These are phyloP conservation scores for Emericellopsis terricola DNA, from an alignment of 495 filamentous ascomycete genomes.

Conservation along the genomic window DNA sequence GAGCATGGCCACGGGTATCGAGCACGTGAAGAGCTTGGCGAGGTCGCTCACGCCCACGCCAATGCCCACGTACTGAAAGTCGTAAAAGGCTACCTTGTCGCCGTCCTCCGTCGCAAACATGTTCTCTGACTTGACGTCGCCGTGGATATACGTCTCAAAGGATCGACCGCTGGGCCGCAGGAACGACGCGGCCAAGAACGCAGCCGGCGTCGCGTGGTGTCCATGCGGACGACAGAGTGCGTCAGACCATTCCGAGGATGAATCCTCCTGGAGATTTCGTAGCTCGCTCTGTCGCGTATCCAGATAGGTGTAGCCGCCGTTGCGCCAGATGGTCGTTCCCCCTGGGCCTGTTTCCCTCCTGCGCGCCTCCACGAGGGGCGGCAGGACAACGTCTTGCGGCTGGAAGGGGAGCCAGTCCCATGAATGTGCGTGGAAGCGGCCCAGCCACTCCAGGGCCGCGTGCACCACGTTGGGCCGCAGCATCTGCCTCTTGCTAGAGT, in stretches of 20 bases:
- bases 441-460: slow-evolving; percentile 19
- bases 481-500: slow-evolving; percentile 9
- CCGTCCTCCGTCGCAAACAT: slow-evolving; percentile 12
- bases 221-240: slow-evolving; percentile 8
- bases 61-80: slow-evolving; percentile 28
- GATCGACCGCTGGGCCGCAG: background rate
- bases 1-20: slow-evolving; percentile 11
- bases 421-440: slow-evolving; percentile 21
- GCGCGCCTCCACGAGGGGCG: slow-evolving; percentile 16
- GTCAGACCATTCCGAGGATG: slow-evolving; percentile 15
- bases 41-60: slow-evolving; percentile 27
- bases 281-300: slow-evolving; percentile 22
- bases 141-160: slow-evolving; percentile 22
- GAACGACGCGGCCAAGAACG: slow-evolving; percentile 5
- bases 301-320: slow-evolving; percentile 29
- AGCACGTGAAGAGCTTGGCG: slow-evolving; percentile 25
- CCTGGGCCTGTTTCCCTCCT: slow-evolving; percentile 5
- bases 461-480: slow-evolving; percentile 9
- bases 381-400: slow-evolving; percentile 9
- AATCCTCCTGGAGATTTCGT: slow-evolving; percentile 8
- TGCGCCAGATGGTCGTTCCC: slow-evolving; percentile 17
- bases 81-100: slow-evolving; percentile 22
- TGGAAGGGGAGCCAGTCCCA: slow-evolving; percentile 7
- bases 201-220: background rate
- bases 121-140: slow-evolving; percentile 29